Evolutionary conservation across 2,329 filamentous ascomycete genomes (phyloP), one percentile per base, ranked within the genome.

Genomic region (Achaetomium macrosporum): DNA sequence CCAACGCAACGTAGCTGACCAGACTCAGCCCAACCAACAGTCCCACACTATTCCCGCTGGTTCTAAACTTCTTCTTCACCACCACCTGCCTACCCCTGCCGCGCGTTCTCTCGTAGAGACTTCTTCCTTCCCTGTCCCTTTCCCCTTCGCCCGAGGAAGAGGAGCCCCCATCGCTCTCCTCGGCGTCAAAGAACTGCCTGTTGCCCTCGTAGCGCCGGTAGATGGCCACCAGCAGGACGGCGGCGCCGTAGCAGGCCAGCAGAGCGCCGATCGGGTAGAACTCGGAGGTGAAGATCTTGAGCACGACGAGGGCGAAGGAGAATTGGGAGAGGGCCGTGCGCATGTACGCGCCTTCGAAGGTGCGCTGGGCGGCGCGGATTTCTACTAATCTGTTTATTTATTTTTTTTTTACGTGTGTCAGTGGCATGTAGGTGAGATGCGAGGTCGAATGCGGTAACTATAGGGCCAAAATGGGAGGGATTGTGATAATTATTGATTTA

Each of bases 191-290:
- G 73, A 99, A 97, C 70, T 97, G 92, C 59, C 84, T 82, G 66
- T 97, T 96, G 53, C 93, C 91, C 71, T 96, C 88, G 66, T 91
- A 88, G 50, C 93, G 83, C 53, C 93, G 81, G 70, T 95, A 95
- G 50, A 90, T 75, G 62, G 90, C 87, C 55, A 95, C 89, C 25
- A 88, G 76, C 65, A 97, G 75, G 44, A 99, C 81, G 7, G 89
- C 88, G 3, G 85, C 84, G 12, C 92, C 93, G 66, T 97, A 97
- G 45, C 90, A 84, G 41, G 93, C 91, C 67, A 96, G 96, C 31
- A 99, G 77, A 7, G 93, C 93, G n/a, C 93, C 93, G 58, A 96
- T 96, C 61, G 87, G 84, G 72, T 97, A 97, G 75, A 99, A 97
- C 67, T 97, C 93, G 48, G 85, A 81, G 9, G 90, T 96, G 74